Percentiles rank a stretch among this genome's conserved stretches.
phyloP scores from a whole-genome alignment of 345 rosid species.

The Anastatica hierochuntica region DNA sequence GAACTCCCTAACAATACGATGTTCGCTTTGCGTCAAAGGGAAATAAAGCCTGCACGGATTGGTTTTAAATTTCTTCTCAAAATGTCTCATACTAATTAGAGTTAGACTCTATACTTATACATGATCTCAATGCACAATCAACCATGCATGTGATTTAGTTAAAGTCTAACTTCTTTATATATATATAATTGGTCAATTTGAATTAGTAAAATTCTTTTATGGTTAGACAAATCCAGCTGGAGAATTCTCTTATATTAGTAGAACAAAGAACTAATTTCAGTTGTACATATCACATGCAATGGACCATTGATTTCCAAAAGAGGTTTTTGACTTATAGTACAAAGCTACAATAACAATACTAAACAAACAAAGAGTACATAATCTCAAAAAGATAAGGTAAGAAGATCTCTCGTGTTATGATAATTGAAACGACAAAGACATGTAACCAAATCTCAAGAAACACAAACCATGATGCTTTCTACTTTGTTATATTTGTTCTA shows the following conservation, averaged over 20 bases:
- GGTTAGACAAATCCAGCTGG: background rate
- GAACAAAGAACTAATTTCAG: background rate
- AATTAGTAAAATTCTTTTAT: too few relatives aligned
- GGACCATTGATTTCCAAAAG: constrained; percentile 7
- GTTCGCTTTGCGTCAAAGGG: too few relatives aligned
- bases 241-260: background rate
- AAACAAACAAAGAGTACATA: constrained; percentile 4
- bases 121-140: too few relatives aligned
- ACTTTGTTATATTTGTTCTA: too few relatives aligned
- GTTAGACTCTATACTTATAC: too few relatives aligned
- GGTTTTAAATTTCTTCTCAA: too few relatives aligned
- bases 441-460: background rate
- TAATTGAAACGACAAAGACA: constrained; percentile 8
- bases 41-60: too few relatives aligned
- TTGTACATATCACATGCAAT: background rate
- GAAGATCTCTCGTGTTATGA: background rate
- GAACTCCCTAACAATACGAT: too few relatives aligned
- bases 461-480: background rate
- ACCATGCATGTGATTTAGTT: too few relatives aligned
- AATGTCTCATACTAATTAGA: too few relatives aligned
- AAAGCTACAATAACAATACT: background rate
- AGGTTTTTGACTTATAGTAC: constrained; percentile 1
- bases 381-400: constrained; percentile 4
- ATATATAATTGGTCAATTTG: too few relatives aligned
- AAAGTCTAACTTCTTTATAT: background rate